These are phyloP conservation scores for Nemophila menziesii DNA, from an alignment of 257 asterid species.

Conservation along the genomic window DNA sequence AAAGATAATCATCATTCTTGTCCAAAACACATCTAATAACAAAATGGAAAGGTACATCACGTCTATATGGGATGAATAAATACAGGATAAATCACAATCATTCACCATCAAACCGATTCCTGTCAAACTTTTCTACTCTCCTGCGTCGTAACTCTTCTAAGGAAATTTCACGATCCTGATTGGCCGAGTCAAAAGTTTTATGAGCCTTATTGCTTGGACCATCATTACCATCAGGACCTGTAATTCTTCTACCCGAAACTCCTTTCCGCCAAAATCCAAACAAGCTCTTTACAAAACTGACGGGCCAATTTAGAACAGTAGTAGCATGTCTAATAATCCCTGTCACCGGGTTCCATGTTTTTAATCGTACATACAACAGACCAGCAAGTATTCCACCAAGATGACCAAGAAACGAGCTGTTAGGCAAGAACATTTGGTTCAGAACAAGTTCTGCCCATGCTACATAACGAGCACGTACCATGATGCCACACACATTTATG, in stretches of 20 bases:
- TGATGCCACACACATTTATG: conserved; percentile 51
- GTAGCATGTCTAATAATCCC: conserved; percentile 28
- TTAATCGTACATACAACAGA: conserved; percentile 36
- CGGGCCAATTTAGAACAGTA: conserved; percentile 45
- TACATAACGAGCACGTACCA: conserved; percentile 77
- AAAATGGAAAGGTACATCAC: no score
- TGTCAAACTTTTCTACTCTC: conserved; percentile 49
- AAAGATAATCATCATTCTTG: no score
- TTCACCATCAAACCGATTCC: no score
- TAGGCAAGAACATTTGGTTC: conserved; percentile 78
- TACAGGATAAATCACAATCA: no score
- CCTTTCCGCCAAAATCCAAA: conserved; percentile 19
- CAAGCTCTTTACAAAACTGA: conserved; percentile 22
- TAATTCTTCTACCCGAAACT: conserved; percentile 44
- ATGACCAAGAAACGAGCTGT: conserved; percentile 85
- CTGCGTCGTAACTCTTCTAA: conserved; percentile 55
- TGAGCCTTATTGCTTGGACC: conserved; percentile 9
- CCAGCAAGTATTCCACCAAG: conserved; percentile 93
- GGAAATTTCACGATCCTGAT: conserved; percentile 21
- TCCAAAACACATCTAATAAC: no score
- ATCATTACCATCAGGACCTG: conserved; percentile 17
- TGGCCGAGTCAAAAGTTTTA: conserved; percentile 9
- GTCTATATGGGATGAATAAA: no score
- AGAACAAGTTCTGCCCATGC: conserved; percentile 95
- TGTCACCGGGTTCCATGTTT: conserved; percentile 28